Evolutionary conservation across 192 early-diverging fungal species (phyloP).

Genomic region (Gryganskiella cystojenkinii): DNA sequence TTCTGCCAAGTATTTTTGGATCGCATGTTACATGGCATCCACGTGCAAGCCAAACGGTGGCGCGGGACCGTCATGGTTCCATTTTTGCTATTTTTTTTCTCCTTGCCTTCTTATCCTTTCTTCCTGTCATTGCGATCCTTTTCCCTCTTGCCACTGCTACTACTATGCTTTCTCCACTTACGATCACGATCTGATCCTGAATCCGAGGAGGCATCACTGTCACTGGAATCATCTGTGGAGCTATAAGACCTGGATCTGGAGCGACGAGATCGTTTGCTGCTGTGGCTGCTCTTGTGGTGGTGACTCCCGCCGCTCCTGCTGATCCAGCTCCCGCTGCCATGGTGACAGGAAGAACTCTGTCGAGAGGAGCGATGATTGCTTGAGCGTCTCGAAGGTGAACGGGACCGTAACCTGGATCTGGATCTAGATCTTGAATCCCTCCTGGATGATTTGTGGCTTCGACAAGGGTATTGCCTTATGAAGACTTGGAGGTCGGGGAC

Average conservation of each 20-base stretch:
- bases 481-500: no score
- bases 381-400: conserved; percentile 16
- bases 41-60: no score
- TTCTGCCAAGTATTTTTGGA: no score
- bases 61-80: no score
- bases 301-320: no score
- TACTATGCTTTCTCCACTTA: conserved; percentile 40
- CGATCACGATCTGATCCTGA: conserved; percentile 38
- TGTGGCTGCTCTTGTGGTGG: conserved; percentile 30
- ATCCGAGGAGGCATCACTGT: conserved; percentile 34
- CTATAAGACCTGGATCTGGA: conserved; percentile 30
- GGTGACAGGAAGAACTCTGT: no score
- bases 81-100: conserved; percentile 62
- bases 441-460: conserved; percentile 3
- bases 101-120: conserved; percentile 55
- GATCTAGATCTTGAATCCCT: conserved; percentile 3
- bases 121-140: conserved; percentile 57
- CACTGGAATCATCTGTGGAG: conserved; percentile 18
- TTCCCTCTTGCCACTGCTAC: conserved; percentile 30
- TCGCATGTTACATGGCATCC: no score
- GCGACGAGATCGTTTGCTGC: conserved; percentile 32
- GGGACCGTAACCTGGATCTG: no score
- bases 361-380: conserved; percentile 7
- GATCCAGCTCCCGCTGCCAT: not conserved
- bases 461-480: no score